Percentiles rank a stretch among this genome's conserved stretches.
phyloP scores from a whole-genome alignment of 2,329 filamentous ascomycete species.

The Ophiostoma himal-ulmi region DNA sequence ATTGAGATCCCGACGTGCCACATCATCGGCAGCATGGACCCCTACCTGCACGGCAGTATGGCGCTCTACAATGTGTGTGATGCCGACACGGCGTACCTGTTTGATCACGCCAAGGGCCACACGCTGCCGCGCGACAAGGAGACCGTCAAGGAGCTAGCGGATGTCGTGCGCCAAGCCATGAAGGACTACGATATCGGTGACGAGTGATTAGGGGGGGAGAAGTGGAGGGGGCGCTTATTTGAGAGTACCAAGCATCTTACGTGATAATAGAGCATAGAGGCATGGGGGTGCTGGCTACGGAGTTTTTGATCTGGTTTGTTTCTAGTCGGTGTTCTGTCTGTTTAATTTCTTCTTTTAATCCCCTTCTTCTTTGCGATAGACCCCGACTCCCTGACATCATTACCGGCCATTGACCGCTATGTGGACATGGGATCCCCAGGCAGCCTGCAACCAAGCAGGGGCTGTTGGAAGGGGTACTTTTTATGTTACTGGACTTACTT shows the following conservation, averaged over 20 bases:
- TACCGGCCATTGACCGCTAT: background rate
- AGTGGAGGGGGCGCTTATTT: too few species aligned
- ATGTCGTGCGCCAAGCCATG: constrained; percentile 37
- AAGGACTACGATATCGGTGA: constrained; percentile 24
- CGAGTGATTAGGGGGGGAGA: background rate
- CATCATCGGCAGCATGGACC: constrained; percentile 51
- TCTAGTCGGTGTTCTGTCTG: background rate
- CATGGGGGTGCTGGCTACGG: background rate
- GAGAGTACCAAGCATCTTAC: background rate
- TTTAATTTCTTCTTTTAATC: background rate
- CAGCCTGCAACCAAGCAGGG: background rate
- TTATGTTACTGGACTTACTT: background rate
- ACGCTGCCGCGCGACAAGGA: constrained; percentile 51
- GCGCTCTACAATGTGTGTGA: constrained; percentile 58
- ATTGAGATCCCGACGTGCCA: constrained; percentile 50
- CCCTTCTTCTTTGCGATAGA: background rate
- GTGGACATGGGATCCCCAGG: background rate
- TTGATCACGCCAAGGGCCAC: constrained; percentile 61
- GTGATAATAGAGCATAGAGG: constrained; percentile 1
- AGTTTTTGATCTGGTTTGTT: background rate
- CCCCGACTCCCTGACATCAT: background rate
- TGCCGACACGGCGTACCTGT: constrained; percentile 53
- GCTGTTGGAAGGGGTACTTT: background rate
- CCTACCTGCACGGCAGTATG: constrained; percentile 55
- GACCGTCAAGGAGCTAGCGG: constrained; percentile 43